These are phyloP conservation scores for Alectoria sarmentosa DNA, from an alignment of 495 filamentous ascomycete genomes.

Conservation along the genomic window DNA sequence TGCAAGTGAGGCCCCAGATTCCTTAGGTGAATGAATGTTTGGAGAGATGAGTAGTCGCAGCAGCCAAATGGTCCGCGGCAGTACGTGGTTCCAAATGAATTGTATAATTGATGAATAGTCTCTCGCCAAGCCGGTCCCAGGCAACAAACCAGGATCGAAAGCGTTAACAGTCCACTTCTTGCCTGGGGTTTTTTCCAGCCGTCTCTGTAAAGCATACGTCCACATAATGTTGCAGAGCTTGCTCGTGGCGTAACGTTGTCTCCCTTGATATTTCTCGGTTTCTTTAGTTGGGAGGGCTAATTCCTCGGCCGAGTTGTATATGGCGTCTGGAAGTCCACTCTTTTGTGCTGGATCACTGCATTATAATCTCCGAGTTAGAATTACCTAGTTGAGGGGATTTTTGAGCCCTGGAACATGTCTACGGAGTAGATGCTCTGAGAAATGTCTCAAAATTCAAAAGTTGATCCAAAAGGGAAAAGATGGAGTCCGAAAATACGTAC, in stretches of 20 bases:
- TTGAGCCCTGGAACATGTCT: too few relatives aligned
- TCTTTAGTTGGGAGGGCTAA: slow-evolving; percentile 29
- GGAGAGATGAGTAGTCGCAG: slow-evolving; percentile 27
- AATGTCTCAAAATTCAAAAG: too few relatives aligned
- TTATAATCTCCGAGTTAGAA: too few relatives aligned
- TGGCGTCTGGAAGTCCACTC: slow-evolving; percentile 28
- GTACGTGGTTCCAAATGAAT: slow-evolving; percentile 31
- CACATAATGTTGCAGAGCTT: slow-evolving; percentile 32
- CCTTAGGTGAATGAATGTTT: slow-evolving; percentile 34
- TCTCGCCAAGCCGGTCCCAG: slow-evolving; percentile 38
- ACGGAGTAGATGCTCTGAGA: too few relatives aligned
- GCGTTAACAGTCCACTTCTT: slow-evolving; percentile 33
- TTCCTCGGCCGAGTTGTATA: slow-evolving; percentile 30
- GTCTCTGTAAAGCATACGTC: slow-evolving; percentile 36
- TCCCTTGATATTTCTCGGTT: slow-evolving; percentile 23
- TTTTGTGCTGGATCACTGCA: slow-evolving; percentile 33
- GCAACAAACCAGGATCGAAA: slow-evolving; percentile 43
- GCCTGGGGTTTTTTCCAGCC: slow-evolving; percentile 26
- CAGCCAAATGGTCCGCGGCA: slow-evolving; percentile 34
- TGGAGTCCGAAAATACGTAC: too few relatives aligned
- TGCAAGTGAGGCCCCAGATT: slow-evolving; percentile 36
- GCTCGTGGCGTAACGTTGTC: slow-evolving; percentile 30
- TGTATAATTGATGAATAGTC: slow-evolving; percentile 17
- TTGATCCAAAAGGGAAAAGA: too few relatives aligned
- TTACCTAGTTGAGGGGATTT: too few relatives aligned